Conservation (phyloP, 1,284 basidiomycete genomes). For the Polyporus tsugae region DNA sequence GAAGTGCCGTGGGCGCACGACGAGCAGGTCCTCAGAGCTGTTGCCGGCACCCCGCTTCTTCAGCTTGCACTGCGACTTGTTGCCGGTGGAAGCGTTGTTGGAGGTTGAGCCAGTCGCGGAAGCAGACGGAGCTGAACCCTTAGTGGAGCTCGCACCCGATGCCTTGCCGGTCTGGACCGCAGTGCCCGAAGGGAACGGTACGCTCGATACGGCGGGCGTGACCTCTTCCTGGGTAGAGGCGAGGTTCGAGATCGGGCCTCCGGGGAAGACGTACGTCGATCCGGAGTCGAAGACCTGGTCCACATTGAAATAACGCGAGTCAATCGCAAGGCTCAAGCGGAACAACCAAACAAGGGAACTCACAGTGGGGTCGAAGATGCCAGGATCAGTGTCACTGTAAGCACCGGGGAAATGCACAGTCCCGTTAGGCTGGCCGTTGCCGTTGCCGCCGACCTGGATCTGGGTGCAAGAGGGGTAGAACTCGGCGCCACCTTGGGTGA, state of each 20-base stretch:
- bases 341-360: constrained; percentile 4
- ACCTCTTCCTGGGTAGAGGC: constrained; percentile 32
- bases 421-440: constrained; percentile 49
- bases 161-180: constrained; percentile 26
- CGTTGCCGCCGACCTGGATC: constrained; percentile 61
- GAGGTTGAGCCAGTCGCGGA: constrained; percentile 18
- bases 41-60: constrained; percentile 23
- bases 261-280: constrained; percentile 49
- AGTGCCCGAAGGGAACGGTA: constrained; percentile 27
- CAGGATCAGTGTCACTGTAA: constrained; percentile 70
- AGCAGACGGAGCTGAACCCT: constrained; percentile 24
- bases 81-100: constrained; percentile 17
- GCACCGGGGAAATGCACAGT: constrained; percentile 71
- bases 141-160: constrained; percentile 26
- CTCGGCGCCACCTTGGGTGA: constrained; percentile 62
- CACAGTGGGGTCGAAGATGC: constrained; percentile 54
- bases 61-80: constrained; percentile 19
- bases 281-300: constrained; percentile 47
- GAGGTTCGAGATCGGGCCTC: constrained; percentile 45
- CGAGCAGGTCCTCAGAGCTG: constrained; percentile 17
- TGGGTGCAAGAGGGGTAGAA: constrained; percentile 80
- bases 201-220: constrained; percentile 29
- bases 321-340: constrained; percentile 10
- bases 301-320: constrained; percentile 2
- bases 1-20: constrained; percentile 32